Conservation (phyloP, 1,139 yeast species). For the Diutina ranongensis region DNA sequence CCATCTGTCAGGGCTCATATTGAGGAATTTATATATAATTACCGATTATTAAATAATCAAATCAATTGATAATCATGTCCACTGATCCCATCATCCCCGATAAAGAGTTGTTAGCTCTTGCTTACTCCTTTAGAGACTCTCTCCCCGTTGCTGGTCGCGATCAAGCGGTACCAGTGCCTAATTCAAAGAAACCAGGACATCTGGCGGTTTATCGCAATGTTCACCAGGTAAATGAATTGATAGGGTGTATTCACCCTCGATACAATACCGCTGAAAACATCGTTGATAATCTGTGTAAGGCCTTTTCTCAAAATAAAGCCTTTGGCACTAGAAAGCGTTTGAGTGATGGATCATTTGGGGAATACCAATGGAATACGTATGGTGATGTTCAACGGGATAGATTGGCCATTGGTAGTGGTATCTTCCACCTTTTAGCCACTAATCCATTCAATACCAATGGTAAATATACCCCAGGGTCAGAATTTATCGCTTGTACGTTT, state of each 20-base stretch:
- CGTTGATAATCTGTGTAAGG: conserved; percentile 29
- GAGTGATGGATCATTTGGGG: conserved; percentile 27
- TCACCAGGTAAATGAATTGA: conserved; percentile 20
- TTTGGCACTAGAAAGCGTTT: conserved; percentile 38
- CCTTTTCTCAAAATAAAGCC: conserved; percentile 28
- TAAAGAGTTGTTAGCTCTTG: too few relatives aligned
- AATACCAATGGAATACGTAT: conserved; percentile 40
- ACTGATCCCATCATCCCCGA: too few relatives aligned
- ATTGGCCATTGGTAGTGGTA: conserved; percentile 50
- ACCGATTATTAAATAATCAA: too few relatives aligned
- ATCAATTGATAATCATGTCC: too few relatives aligned
- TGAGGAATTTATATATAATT: too few relatives aligned
- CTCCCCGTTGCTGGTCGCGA: too few relatives aligned
- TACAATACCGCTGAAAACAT: conserved; percentile 38
- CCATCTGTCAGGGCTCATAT: too few relatives aligned
- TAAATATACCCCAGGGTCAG: conserved; percentile 13
- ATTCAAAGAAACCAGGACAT: conserved; percentile 23
- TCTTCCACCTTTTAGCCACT: conserved; percentile 34
- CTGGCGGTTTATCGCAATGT: conserved; percentile 45
- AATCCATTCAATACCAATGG: conserved; percentile 23
- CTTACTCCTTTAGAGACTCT: too few relatives aligned
- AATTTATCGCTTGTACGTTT: conserved; percentile 41
- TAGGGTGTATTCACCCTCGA: conserved; percentile 35
- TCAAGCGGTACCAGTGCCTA: neutral
- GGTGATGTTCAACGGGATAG: conserved; percentile 28